phyloP scores from a whole-genome alignment of 2,329 filamentous ascomycete species.

The Herpotrichia juniperi region DNA sequence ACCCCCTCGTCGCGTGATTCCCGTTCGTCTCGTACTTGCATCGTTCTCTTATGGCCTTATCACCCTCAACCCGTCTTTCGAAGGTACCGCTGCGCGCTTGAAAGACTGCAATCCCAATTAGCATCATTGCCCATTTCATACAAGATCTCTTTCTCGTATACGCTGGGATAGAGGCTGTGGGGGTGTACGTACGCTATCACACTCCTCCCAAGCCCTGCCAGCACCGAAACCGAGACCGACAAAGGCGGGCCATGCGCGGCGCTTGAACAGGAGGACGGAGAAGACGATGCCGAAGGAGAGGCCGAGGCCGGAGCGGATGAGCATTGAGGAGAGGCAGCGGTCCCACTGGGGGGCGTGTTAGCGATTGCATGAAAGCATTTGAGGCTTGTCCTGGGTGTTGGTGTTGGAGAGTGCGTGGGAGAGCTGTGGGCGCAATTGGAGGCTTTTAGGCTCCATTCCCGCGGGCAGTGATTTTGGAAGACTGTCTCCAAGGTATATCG shows the following conservation, averaged over 20 bases:
- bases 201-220: constrained; percentile 97
- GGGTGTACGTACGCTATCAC: constrained; percentile 69
- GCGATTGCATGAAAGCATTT: constrained; percentile 7
- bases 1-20: constrained; percentile 6
- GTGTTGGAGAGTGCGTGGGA: constrained; percentile 17
- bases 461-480: neutral
- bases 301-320: constrained; percentile 95
- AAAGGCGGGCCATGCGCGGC: constrained; percentile 96
- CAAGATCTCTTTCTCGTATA: neutral
- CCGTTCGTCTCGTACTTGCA: neutral
- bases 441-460: neutral
- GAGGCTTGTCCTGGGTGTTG: neutral
- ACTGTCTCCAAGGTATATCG: neutral
- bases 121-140: constrained; percentile 1
- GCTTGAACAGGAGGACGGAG: constrained; percentile 97
- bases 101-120: constrained; percentile 50
- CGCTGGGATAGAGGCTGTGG: neutral
- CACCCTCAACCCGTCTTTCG: constrained; percentile 56
- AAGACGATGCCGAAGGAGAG: constrained; percentile 98
- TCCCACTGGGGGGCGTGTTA: constrained; percentile 76
- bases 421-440: constrained; percentile 7
- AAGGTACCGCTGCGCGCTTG: constrained; percentile 56
- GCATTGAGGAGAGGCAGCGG: constrained; percentile 93
- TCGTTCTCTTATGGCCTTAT: constrained; percentile 47
- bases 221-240: constrained; percentile 94